These are phyloP conservation scores for Terfezia boudieri DNA, from an alignment of 495 filamentous ascomycete species.

Conservation along the genomic window DNA sequence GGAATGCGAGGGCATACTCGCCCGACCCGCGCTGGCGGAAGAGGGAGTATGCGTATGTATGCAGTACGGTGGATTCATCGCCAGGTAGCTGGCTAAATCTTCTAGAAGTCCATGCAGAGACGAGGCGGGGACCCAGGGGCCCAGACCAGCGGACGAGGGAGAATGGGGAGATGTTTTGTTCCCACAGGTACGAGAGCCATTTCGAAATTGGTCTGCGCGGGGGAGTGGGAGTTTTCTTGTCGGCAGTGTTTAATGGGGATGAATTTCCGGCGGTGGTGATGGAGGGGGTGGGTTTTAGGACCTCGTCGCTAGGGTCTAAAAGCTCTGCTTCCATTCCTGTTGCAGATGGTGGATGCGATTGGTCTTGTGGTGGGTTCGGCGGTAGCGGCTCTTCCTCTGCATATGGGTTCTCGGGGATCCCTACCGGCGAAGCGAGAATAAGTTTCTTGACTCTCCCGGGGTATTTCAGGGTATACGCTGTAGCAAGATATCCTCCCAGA, in stretches of 20 bases:
- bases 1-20: constrained; percentile 81
- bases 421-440: constrained; percentile 80
- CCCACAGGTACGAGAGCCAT: constrained; percentile 86
- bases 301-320: too few species aligned
- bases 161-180: constrained; percentile 91
- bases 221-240: background rate
- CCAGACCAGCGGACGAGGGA: constrained; percentile 70
- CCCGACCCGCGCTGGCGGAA: constrained; percentile 82
- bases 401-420: constrained; percentile 86
- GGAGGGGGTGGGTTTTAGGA: background rate
- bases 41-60: constrained; percentile 84
- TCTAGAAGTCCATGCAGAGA: constrained; percentile 84
- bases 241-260: background rate
- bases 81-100: constrained; percentile 71
- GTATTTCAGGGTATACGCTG: constrained; percentile 90
- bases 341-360: background rate
- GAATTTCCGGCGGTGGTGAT: constrained; percentile 1
- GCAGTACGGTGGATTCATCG: constrained; percentile 63
- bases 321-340: too few species aligned
- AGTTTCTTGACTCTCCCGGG: constrained; percentile 85
- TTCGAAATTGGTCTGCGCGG: constrained; percentile 46
- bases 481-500: constrained; percentile 79
- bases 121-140: constrained; percentile 74
- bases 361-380: background rate
- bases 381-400: constrained; percentile 61